Base-by-base conservation (phyloP, 176 grass and related monocot genomes). In the Ampelocalamus luodianensis region DNA sequence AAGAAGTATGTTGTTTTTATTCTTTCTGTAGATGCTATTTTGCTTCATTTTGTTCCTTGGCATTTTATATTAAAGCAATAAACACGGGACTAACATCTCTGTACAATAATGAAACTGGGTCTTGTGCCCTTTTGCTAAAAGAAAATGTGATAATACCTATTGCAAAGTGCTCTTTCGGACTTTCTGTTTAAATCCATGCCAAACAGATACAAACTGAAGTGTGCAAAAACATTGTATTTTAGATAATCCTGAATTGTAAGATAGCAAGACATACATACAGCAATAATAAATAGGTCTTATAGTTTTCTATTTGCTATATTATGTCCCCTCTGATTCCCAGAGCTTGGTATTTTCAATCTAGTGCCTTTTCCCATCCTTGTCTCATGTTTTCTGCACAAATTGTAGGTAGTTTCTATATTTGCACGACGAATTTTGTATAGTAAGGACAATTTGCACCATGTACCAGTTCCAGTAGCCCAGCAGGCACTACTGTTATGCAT, bases 1-100 rank as follows among this genome's bases (percentile, higher is more conserved):
- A 94, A 97, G 73, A 97, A 86, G 94, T 92, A 83, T 32, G 60
- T 40, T 42, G 20, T 60, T 58, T 84, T 81, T 20, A 11, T 83
- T 80, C 29, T 51, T 49, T 77, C 4, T 68, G 9, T 2, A 85
- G 77, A 78, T 49, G 58, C 43, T 45, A 37, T 64, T 76, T 65
- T 87, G 23, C 16, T 38, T 42, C 9, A 0, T 10, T 75, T 69
- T 55, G 11, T 55, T 55, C 5, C 22, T 13, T 69, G 65, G 4
- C 37, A 44, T 45, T 43, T 67, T 68, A 29, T 42, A 44, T 10
- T 84, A 26, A 17, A 45, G 2, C 23, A 71, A 32, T 9, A 60
- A 82, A 39, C 12, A 38, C 22, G 23, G 8, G n/a, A 64, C n/a
- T 62, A 15, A 29, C 18, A 6, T 3, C 1, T 12, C 4, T 58